Evolutionary conservation across 1,139 yeast species (phyloP).

Genomic region (Suhomyces panamericanus): DNA sequence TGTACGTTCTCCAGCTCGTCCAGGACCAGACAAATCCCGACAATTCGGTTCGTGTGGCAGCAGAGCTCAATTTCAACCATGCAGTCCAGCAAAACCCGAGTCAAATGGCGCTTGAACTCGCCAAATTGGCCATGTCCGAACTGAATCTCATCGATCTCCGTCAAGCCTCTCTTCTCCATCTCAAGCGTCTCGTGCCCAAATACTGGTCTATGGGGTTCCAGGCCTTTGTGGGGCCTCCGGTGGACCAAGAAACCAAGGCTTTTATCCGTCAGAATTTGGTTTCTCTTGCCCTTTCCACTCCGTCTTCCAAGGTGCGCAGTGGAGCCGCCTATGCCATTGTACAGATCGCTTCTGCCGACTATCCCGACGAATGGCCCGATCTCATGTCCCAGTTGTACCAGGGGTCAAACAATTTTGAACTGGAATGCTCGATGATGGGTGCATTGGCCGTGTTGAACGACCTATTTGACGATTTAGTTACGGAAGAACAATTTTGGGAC

Average conservation of each 20-base stretch:
- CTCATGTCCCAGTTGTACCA: conserved; percentile 53
- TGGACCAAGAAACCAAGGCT: conserved; percentile 53
- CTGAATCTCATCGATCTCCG: conserved; percentile 35
- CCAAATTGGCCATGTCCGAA: conserved; percentile 25
- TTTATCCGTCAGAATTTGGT: conserved; percentile 53
- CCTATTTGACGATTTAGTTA: conserved; percentile 78
- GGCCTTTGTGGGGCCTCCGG: conserved; percentile 69
- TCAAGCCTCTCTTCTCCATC: conserved; percentile 69
- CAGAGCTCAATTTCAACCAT: conserved; percentile 37
- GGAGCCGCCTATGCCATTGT: conserved; percentile 75
- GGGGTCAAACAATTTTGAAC: conserved; percentile 33
- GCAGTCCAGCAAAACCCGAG: conserved; percentile 34
- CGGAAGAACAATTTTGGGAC: conserved; percentile 84
- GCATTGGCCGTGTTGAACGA: conserved; percentile 74
- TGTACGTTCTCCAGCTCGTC: conserved; percentile 23
- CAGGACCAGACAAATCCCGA: conserved; percentile 39
- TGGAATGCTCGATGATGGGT: conserved; percentile 50
- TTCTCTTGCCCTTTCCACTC: conserved; percentile 48
- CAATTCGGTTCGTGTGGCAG: conserved; percentile 33
- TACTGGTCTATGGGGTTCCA: conserved; percentile 88
- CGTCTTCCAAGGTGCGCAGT: conserved; percentile 61
- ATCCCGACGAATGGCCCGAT: conserved; percentile 94
- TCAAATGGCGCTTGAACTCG: conserved; percentile 28
- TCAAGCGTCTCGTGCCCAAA: conserved; percentile 67
- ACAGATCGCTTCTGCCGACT: conserved; percentile 86